These are phyloP conservation scores for Sporothrix phasma DNA, from an alignment of 2,329 filamentous ascomycete species.

Conservation along the genomic window DNA sequence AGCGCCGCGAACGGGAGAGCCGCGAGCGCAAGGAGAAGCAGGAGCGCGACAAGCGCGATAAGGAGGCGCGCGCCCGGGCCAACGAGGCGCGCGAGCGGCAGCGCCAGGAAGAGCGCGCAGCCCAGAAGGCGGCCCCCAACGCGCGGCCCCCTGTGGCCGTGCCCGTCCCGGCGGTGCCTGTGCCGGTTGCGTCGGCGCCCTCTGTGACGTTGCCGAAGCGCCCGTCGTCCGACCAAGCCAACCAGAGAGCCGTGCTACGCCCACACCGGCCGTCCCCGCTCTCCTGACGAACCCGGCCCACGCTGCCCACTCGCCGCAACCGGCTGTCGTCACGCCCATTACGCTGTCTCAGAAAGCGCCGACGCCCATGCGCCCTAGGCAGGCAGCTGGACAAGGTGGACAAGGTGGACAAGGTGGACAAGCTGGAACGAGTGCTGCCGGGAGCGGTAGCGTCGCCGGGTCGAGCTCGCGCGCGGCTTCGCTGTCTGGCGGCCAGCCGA, in stretches of 20 bases:
- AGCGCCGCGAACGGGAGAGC: slow-evolving; percentile 52
- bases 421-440: slow-evolving; percentile 20
- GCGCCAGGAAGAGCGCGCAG: slow-evolving; percentile 34
- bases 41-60: slow-evolving; percentile 46
- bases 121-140: slow-evolving; percentile 29
- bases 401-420: slow-evolving; percentile 73
- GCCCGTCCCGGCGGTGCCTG: slow-evolving; percentile 17
- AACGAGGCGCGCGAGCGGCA: slow-evolving; percentile 24
- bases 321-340: not conserved
- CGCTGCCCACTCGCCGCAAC: not conserved
- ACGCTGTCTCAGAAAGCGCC: slow-evolving; percentile 54
- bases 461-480: slow-evolving; percentile 51
- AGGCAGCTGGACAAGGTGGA: slow-evolving; percentile 71
- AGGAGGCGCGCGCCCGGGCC: slow-evolving; percentile 35
- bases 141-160: slow-evolving; percentile 15
- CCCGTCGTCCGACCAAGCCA: slow-evolving; percentile 27
- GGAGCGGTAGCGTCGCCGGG: slow-evolving; percentile 46
- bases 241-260: too few relatives aligned
- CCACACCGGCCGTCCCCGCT: slow-evolving; percentile 56
- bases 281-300: slow-evolving; percentile 52
- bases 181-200: slow-evolving; percentile 7
- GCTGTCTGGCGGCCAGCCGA: slow-evolving; percentile 39
- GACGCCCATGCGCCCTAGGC: slow-evolving; percentile 66
- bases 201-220: slow-evolving; percentile 31
- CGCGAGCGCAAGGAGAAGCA: slow-evolving; percentile 48